A percentile compares a stretch with the other conserved stretches of the same genome.
phyloP scores from a whole-genome alignment of 331 rosid species.

The Acacia pycnantha region DNA sequence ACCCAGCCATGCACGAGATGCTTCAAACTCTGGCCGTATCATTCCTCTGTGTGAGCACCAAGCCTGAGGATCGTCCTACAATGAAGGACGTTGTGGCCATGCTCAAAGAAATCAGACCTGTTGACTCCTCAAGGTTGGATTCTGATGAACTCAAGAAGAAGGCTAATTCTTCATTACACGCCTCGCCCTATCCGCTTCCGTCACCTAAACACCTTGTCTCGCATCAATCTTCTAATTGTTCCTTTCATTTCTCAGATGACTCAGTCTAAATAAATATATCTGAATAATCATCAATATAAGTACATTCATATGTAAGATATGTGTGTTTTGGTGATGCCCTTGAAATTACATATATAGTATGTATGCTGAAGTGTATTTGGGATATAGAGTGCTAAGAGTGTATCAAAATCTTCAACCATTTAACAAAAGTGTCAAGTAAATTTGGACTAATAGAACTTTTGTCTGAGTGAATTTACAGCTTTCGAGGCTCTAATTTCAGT shows the following conservation, averaged over 20 bases:
- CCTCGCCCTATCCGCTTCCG: slow-evolving; percentile 34
- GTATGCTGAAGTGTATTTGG: not conserved
- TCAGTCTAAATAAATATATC: slow-evolving; percentile 29
- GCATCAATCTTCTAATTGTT: slow-evolving; percentile 69
- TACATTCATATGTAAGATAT: not conserved
- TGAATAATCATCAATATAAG: not conserved
- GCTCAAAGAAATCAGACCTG: slow-evolving; percentile 78
- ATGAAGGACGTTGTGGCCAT: slow-evolving; percentile 93
- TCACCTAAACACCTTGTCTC: slow-evolving; percentile 48
- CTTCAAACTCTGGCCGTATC: slow-evolving; percentile 85
- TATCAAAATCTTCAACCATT: not conserved
- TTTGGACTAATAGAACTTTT: not conserved
- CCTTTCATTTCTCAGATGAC: slow-evolving; percentile 78
- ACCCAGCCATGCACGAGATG: slow-evolving; percentile 87
- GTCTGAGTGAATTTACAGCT: not conserved
- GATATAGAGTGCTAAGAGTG: not conserved
- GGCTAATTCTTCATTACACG: slow-evolving; percentile 36
- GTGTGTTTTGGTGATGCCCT: not conserved
- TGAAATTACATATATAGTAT: not conserved
- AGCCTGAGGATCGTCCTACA: slow-evolving; percentile 64
- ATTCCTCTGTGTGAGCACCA: slow-evolving; percentile 59
- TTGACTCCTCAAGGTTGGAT: slow-evolving; percentile 45
- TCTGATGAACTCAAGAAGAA: slow-evolving; percentile 44
- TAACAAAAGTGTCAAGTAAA: not conserved
- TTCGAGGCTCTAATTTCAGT: not conserved